Percentiles rank a stretch among this genome's conserved stretches.
phyloP scores from a whole-genome alignment of 2,329 filamentous ascomycete genomes.

The Corynespora cassiicola region DNA sequence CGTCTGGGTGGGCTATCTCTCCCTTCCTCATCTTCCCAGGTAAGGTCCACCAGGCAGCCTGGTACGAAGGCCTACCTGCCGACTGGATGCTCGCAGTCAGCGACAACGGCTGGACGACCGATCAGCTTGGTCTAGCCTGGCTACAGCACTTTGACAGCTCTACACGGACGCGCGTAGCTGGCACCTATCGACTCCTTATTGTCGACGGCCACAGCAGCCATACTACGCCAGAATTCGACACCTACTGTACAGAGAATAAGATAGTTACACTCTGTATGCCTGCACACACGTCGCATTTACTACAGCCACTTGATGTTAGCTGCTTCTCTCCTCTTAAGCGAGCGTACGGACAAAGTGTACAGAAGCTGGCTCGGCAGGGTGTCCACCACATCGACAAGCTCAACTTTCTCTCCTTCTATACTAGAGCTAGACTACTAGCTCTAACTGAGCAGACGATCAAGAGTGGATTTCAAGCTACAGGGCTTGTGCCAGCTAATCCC shows the following conservation, averaged over 20 bases:
- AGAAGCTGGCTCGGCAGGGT: conserved; percentile 7
- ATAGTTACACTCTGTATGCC: conserved; percentile 16
- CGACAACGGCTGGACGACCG: conserved; percentile 14
- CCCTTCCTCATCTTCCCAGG: conserved; percentile 13
- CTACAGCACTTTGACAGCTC: conserved; percentile 13
- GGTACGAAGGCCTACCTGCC: conserved; percentile 6
- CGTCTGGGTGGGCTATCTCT: conserved; percentile 9
- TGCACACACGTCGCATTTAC: conserved; percentile 9
- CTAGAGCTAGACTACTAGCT: conserved; percentile 1
- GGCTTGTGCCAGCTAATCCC: conserved; percentile 16
- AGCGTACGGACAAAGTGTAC: conserved; percentile 10
- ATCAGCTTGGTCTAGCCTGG: conserved; percentile 11
- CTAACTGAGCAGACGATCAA: conserved; percentile 17
- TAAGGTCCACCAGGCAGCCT: conserved; percentile 1
- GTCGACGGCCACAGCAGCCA: conserved; percentile 14
- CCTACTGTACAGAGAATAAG: conserved; percentile 16
- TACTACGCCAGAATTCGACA: conserved; percentile 9
- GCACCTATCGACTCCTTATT: conserved; percentile 12
- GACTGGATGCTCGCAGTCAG: conserved; percentile 8
- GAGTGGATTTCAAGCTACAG: conserved; percentile 18
- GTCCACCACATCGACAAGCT: conserved; percentile 11
- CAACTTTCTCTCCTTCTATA: conserved; percentile 13
- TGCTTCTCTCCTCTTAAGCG: conserved; percentile 17
- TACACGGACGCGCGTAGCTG: conserved; percentile 6
- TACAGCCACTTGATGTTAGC: conserved; percentile 13